phyloP scores from a whole-genome alignment of 2,329 filamentous ascomycete species.

The Phialemoniopsis sp. region DNA sequence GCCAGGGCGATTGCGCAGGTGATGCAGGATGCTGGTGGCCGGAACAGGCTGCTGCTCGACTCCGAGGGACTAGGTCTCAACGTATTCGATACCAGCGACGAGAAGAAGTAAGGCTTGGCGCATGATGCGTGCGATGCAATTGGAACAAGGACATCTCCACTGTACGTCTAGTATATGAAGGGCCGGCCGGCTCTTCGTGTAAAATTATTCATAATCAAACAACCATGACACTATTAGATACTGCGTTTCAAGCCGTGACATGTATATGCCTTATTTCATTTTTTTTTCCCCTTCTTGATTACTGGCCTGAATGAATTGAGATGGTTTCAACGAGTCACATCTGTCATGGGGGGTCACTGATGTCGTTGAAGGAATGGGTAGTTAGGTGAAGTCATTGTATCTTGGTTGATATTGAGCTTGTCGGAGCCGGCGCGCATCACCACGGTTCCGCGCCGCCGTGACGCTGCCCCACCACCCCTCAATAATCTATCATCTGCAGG shows the following conservation, averaged over 20 bases:
- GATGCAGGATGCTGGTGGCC: conserved; percentile 78
- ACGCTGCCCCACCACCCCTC: neutral
- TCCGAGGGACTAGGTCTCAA: conserved; percentile 88
- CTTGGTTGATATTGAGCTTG: no score
- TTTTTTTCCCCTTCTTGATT: no score
- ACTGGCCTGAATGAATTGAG: no score
- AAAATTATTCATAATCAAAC: conserved; percentile 4
- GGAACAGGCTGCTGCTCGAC: conserved; percentile 93
- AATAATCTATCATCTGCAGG: neutral
- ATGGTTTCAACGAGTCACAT: no score
- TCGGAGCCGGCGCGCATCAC: neutral
- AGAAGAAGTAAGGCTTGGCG: conserved; percentile 29
- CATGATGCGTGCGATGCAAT: neutral
- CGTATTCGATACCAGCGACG: conserved; percentile 54
- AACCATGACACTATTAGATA: conserved; percentile 29
- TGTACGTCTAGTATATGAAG: conserved; percentile 27
- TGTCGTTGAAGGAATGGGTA: no score
- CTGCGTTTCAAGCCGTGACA: no score
- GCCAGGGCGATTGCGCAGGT: conserved; percentile 84
- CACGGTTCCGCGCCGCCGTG: neutral
- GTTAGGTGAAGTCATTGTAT: no score
- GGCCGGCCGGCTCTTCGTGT: conserved; percentile 6
- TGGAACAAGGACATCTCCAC: conserved; percentile 35
- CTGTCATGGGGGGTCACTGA: no score
- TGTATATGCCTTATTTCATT: no score